Evolutionary conservation across 768 basidiomycete species (phyloP).

Genomic region (Termitomyces sp.): DNA sequence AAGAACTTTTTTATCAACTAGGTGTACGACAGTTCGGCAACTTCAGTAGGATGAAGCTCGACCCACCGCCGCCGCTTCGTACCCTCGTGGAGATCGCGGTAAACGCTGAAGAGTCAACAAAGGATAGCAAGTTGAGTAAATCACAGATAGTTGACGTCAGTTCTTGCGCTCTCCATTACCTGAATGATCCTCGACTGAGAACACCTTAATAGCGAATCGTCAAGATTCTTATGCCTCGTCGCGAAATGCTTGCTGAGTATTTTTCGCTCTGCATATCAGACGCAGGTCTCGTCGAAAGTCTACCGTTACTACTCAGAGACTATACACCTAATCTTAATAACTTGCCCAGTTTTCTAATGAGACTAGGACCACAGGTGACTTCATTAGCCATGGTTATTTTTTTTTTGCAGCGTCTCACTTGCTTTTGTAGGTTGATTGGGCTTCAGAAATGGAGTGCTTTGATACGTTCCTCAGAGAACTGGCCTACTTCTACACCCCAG

Average conservation of each 20-base stretch:
- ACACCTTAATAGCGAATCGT: constrained; percentile 47
- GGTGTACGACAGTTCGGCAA: constrained; percentile 88
- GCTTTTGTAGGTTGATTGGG: constrained; percentile 75
- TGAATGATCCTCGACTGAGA: not conserved
- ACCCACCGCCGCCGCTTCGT: constrained; percentile 73
- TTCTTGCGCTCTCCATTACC: constrained; percentile 1
- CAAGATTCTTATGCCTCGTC: constrained; percentile 48
- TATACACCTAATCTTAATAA: constrained; percentile 91
- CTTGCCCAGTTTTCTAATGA: constrained; percentile 83
- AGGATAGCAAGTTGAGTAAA: constrained; percentile 47
- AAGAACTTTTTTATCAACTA: constrained; percentile 94
- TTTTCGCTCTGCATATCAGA: constrained; percentile 72
- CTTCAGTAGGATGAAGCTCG: constrained; percentile 67
- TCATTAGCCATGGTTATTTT: not conserved
- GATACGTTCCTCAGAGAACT: constrained; percentile 81
- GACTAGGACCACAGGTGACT: constrained; percentile 83
- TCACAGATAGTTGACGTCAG: constrained; percentile 68
- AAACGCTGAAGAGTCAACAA: constrained; percentile 56
- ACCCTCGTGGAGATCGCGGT: constrained; percentile 76
- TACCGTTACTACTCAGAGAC: constrained; percentile 81
- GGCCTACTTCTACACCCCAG: constrained; percentile 85
- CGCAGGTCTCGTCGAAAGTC: constrained; percentile 59
- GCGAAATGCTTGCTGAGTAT: constrained; percentile 90
- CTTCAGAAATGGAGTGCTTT: constrained; percentile 80
- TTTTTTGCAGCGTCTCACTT: not conserved